phyloP scores from a whole-genome alignment of 2,329 filamentous ascomycete genomes.

The Colletotrichum spinosum region DNA sequence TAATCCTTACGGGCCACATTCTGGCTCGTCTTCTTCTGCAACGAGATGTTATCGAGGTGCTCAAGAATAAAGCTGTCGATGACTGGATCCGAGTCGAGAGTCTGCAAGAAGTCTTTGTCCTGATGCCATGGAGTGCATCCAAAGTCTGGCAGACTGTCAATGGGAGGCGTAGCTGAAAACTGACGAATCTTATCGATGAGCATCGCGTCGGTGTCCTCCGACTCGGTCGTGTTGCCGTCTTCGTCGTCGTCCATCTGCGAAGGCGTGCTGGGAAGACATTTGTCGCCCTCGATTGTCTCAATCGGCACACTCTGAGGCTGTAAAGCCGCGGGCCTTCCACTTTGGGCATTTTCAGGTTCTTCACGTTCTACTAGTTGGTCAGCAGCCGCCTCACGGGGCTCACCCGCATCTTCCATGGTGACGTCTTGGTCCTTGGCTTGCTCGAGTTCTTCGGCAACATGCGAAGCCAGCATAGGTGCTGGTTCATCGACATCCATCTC shows the following conservation, averaged over 20 bases:
- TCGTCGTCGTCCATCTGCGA: slow-evolving; percentile 60
- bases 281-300: slow-evolving; percentile 42
- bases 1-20: slow-evolving; percentile 55
- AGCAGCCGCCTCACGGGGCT: slow-evolving; percentile 43
- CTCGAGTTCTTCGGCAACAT: slow-evolving; percentile 12
- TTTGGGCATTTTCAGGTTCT: slow-evolving; percentile 12
- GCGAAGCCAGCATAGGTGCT: slow-evolving; percentile 16
- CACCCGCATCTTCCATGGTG: slow-evolving; percentile 37
- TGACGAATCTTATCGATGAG: slow-evolving; percentile 62
- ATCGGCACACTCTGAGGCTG: slow-evolving; percentile 34
- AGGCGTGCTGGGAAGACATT: slow-evolving; percentile 55
- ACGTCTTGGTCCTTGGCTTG: slow-evolving; percentile 36
- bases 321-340: slow-evolving; percentile 16
- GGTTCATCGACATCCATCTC: slow-evolving; percentile 54
- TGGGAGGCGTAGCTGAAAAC: slow-evolving; percentile 65
- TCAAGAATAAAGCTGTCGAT: slow-evolving; percentile 60
- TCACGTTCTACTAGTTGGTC: slow-evolving; percentile 10
- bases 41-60: slow-evolving; percentile 56
- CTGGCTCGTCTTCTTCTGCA: slow-evolving; percentile 52
- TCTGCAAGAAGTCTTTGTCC: slow-evolving; percentile 57
- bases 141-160: slow-evolving; percentile 65
- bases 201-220: slow-evolving; percentile 64
- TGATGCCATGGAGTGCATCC: slow-evolving; percentile 59
- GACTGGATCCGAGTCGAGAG: slow-evolving; percentile 52
- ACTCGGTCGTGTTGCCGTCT: slow-evolving; percentile 65